Base-by-base conservation (phyloP, 2,329 filamentous ascomycete species). In the Ciborinia camelliae region DNA sequence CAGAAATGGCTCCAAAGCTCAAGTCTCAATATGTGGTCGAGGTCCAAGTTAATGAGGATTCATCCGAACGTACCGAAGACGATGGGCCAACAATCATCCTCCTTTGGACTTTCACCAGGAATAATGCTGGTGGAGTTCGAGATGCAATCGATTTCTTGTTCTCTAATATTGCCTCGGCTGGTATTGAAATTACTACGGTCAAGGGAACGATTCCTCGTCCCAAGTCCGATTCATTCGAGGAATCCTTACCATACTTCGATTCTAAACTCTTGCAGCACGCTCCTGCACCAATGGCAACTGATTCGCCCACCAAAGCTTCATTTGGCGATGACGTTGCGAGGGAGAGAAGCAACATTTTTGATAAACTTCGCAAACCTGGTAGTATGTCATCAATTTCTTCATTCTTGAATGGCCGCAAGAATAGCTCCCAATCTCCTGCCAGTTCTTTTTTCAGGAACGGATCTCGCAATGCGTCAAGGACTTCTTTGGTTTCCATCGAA, bases 141-240 rank as follows among this genome's bases (percentile, higher is more conserved):
- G 95, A 99, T 78, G 95, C 95, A 55, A 95, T 98, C 72, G 95
- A 99, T 72, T 97, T 96, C 76, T 81, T 99, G 71, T 90, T 95
- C 71, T 88, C 91, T 51, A 87, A 92, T 67, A 86, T 98, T 67
- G 90, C 96, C 35, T 89, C 91, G 52, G 90, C 92, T 54, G 90
- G 91, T n/a, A 86, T 97, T n/a, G 92, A 98, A 72, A 85, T 89
- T 12, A 90, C 85, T 65, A 88, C 92, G 50, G 88, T 98, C 73
- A 96, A 96, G 77, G 95, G 95, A 61, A 89, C 92, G n/a, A 95
- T 98, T 69, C 92, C 94, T 26, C 90, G 95, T n/a, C 95, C 95
- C 68, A 97, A 98, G 80, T 98, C 95, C 0, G 95, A 99, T 77
- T 97, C 95, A 0, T 99, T 99, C 70, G 95, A 99, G 76, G 94